Evolutionary conservation across 2,329 filamentous ascomycete genomes (phyloP).

Genomic region (Aspergillus tamarii): DNA sequence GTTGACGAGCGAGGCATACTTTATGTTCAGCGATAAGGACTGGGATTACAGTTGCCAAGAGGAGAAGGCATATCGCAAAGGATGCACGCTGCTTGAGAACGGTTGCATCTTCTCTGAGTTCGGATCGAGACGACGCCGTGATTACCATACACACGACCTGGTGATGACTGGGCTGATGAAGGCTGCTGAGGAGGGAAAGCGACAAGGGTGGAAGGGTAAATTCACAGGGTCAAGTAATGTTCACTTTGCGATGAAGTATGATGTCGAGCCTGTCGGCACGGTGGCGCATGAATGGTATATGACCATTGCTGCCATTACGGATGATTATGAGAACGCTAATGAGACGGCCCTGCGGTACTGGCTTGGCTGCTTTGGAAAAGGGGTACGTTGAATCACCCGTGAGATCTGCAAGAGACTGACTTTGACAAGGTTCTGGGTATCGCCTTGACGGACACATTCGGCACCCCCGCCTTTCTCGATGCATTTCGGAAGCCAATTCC

Average conservation of each 20-base stretch:
- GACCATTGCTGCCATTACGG: slow-evolving; percentile 89
- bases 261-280: slow-evolving; percentile 81
- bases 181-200: slow-evolving; percentile 71
- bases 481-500: slow-evolving; percentile 75
- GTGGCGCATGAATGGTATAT: slow-evolving; percentile 99
- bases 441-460: slow-evolving; percentile 94
- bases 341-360: slow-evolving; percentile 84
- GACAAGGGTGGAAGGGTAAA: slow-evolving; percentile 69
- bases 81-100: slow-evolving; percentile 72
- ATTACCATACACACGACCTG: slow-evolving; percentile 92
- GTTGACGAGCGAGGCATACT: slow-evolving; percentile 92
- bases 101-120: slow-evolving; percentile 95
- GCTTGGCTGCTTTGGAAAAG: slow-evolving; percentile 87
- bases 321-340: slow-evolving; percentile 82
- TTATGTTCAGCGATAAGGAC: slow-evolving; percentile 91
- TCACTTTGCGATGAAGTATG: slow-evolving; percentile 92
- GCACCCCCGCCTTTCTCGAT: slow-evolving; percentile 83
- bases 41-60: slow-evolving; percentile 89
- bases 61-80: slow-evolving; percentile 82
- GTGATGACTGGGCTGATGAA: slow-evolving; percentile 84
- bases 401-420: slow-evolving; percentile 1
- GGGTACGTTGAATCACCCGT: slow-evolving; percentile 44
- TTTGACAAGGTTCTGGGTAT: slow-evolving; percentile 70
- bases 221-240: slow-evolving; percentile 94
- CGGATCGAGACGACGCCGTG: slow-evolving; percentile 82